phyloP scores from a whole-genome alignment of 2,329 filamentous ascomycete species.

The Aureobasidium vineae region DNA sequence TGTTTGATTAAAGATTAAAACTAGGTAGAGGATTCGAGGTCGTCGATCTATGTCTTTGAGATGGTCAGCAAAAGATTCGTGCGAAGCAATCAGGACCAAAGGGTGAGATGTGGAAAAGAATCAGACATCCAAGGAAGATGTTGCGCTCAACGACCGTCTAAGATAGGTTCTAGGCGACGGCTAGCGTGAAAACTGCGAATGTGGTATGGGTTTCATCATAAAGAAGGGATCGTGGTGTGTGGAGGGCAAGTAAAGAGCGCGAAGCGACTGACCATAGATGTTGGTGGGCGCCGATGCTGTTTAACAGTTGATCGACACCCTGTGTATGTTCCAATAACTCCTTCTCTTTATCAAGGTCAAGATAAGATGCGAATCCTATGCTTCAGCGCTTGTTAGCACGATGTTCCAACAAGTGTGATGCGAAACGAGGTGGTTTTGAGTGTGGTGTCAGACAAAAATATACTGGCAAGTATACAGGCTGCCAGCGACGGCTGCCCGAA shows the following conservation, averaged over 20 bases:
- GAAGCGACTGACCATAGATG: conserved; percentile 16
- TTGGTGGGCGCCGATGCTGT: background rate
- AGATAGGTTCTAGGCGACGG: conserved; percentile 44
- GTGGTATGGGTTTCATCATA: conserved; percentile 73
- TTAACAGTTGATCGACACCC: background rate
- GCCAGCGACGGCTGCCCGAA: conserved; percentile 62
- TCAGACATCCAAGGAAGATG: conserved; percentile 47
- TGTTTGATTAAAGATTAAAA: background rate
- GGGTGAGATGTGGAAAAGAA: background rate
- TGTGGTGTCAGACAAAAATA: conserved; percentile 66
- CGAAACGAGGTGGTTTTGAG: conserved; percentile 28
- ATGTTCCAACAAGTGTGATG: background rate
- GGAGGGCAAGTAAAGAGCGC: background rate
- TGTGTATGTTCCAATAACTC: background rate
- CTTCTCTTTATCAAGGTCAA: background rate
- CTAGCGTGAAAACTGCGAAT: conserved; percentile 86
- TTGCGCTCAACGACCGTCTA: conserved; percentile 40
- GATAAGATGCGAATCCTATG: background rate
- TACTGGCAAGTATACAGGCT: conserved; percentile 91
- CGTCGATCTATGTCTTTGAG: conserved; percentile 4
- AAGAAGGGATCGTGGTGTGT: conserved; percentile 30
- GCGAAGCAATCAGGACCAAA: background rate
- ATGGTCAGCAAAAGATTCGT: conserved; percentile 6
- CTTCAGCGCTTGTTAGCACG: conserved; percentile 23
- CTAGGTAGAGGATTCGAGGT: background rate